Conservation (phyloP, 2,329 filamentous ascomycete genomes). For the Aspergillus felis region DNA sequence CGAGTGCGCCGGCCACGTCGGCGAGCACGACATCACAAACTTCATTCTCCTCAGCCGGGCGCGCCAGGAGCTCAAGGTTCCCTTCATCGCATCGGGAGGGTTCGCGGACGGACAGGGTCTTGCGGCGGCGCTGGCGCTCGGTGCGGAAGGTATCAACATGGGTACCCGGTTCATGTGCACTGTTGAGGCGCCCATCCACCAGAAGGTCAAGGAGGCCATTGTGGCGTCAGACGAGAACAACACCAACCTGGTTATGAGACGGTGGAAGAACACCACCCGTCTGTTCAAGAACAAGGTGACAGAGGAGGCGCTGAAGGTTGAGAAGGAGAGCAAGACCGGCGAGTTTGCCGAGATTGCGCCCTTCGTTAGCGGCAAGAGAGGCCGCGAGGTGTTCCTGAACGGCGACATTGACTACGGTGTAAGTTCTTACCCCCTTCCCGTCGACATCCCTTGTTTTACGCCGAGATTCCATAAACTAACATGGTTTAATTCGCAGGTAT, state of each 20-base stretch:
- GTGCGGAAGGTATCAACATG: conserved; percentile 96
- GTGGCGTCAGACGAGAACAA: conserved; percentile 85
- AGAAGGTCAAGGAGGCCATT: conserved; percentile 91
- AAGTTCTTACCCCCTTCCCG: conserved; percentile 40
- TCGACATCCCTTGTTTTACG: not conserved
- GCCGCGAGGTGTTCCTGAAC: conserved; percentile 84
- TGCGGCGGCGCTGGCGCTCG: conserved; percentile 82
- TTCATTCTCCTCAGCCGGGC: conserved; percentile 72
- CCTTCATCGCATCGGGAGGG: conserved; percentile 93
- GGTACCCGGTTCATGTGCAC: conserved; percentile 98
- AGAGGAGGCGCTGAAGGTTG: conserved; percentile 73
- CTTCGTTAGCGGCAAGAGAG: conserved; percentile 84
- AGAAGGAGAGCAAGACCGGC: conserved; percentile 75
- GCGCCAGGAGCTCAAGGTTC: conserved; percentile 75
- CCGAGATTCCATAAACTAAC: conserved; percentile 5
- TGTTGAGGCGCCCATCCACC: conserved; percentile 84
- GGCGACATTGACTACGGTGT: conserved; percentile 88
- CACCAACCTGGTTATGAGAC: conserved; percentile 78
- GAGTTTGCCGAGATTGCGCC: conserved; percentile 87
- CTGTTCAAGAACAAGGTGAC: conserved; percentile 90
- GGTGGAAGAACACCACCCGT: conserved; percentile 90
- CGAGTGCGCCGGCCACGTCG: conserved; percentile 76
- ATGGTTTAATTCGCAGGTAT: conserved; percentile 57
- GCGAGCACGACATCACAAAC: conserved; percentile 52
- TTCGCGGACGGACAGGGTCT: conserved; percentile 94